Conservation (phyloP, 768 basidiomycete genomes). For the Coprinopsis sp. region DNA sequence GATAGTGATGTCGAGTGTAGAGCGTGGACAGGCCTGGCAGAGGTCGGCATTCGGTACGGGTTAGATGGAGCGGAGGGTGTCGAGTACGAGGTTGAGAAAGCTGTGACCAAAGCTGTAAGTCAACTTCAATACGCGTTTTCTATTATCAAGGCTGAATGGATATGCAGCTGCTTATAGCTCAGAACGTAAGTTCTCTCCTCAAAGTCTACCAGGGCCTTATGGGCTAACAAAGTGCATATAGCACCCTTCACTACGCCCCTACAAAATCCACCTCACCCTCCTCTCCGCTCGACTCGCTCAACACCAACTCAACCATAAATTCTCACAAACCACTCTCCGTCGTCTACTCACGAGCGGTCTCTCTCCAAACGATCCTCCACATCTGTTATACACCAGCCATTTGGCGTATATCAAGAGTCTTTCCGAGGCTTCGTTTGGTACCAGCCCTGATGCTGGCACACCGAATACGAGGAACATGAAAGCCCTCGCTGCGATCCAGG, state of each 20-base stretch:
- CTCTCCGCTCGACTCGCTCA: slow-evolving; percentile 60
- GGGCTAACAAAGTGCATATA: slow-evolving; percentile 20
- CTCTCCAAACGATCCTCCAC: slow-evolving; percentile 43
- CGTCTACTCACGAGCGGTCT: slow-evolving; percentile 46
- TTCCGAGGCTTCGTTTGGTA: slow-evolving; percentile 15
- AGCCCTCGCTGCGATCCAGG: slow-evolving; percentile 30
- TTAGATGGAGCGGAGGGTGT: slow-evolving; percentile 50
- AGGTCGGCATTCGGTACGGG: slow-evolving; percentile 56
- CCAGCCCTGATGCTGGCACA: too few species aligned
- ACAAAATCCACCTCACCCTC: slow-evolving; percentile 54
- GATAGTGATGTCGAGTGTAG: slow-evolving; percentile 61
- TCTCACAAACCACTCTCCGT: slow-evolving; percentile 54
- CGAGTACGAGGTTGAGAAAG: slow-evolving; percentile 60
- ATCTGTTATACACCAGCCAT: slow-evolving; percentile 50
- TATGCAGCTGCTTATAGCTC: slow-evolving; percentile 46
- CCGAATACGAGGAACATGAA: too few species aligned
- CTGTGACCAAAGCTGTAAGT: slow-evolving; percentile 67
- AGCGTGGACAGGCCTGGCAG: slow-evolving; percentile 66
- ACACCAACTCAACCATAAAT: slow-evolving; percentile 47
- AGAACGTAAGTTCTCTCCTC: slow-evolving; percentile 44
- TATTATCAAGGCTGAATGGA: slow-evolving; percentile 2
- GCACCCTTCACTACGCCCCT: slow-evolving; percentile 63
- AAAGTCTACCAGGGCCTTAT: background rate
- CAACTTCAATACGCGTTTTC: background rate
- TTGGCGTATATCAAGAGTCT: slow-evolving; percentile 48